Evolutionary conservation across 164 flowering plant genomes (phyloP).

Genomic region (Stephania japonica): DNA sequence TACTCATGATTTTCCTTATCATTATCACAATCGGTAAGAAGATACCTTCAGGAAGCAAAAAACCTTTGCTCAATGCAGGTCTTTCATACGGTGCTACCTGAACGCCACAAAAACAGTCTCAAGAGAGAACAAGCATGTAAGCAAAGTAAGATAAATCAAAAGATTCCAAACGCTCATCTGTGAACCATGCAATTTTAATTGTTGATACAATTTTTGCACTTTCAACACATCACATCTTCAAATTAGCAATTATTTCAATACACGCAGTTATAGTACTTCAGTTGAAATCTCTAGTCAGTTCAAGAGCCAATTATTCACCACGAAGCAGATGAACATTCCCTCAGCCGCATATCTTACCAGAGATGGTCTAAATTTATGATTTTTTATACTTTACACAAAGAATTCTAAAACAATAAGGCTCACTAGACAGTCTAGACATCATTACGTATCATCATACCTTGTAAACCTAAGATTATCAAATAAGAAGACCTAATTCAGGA

Average conservation of each 20-base stretch:
- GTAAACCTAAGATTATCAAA: too few relatives aligned
- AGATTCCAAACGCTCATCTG: not conserved
- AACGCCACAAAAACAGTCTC: not conserved
- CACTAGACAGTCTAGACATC: too few relatives aligned
- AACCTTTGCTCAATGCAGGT: slow-evolving; percentile 94
- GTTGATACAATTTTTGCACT: not conserved
- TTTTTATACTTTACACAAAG: too few relatives aligned
- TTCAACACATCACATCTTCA: not conserved
- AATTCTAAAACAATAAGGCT: too few relatives aligned
- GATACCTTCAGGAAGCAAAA: slow-evolving; percentile 86
- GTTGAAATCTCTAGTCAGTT: too few relatives aligned
- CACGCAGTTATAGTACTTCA: too few relatives aligned
- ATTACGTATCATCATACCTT: too few relatives aligned
- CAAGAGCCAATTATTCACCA: too few relatives aligned
- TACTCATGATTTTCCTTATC: not conserved
- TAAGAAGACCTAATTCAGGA: slow-evolving; percentile 1
- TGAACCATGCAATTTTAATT: not conserved
- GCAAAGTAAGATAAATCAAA: not conserved
- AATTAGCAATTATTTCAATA: not conserved
- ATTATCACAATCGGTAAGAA: not conserved
- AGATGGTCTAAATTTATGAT: too few relatives aligned
- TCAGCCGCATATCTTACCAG: too few relatives aligned
- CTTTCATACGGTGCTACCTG: slow-evolving; percentile 96
- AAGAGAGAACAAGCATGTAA: not conserved
- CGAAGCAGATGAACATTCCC: too few relatives aligned